Evolutionary conservation across 2,329 filamentous ascomycete species (phyloP).

Genomic region (Leptosphaerulina australis): DNA sequence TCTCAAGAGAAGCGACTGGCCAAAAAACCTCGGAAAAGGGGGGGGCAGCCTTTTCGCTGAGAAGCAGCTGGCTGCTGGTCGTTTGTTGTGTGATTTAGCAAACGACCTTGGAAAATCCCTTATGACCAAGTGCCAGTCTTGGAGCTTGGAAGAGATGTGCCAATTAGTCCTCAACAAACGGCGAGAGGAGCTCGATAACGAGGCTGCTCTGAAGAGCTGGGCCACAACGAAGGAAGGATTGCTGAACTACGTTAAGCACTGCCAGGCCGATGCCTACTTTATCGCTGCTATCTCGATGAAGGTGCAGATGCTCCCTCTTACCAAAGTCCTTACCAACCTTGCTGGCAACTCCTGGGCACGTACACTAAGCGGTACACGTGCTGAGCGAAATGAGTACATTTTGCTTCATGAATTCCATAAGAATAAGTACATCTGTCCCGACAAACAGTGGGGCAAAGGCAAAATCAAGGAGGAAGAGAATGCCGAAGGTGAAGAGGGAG

Average conservation of each 20-base stretch:
- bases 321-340: slow-evolving; percentile 93
- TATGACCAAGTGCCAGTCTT: slow-evolving; percentile 97
- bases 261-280: slow-evolving; percentile 94
- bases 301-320: slow-evolving; percentile 89
- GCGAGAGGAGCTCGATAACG: slow-evolving; percentile 86
- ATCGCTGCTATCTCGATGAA: slow-evolving; percentile 88
- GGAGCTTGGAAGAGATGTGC: slow-evolving; percentile 98
- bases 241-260: slow-evolving; percentile 91
- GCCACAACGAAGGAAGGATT: slow-evolving; percentile 81
- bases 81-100: slow-evolving; percentile 88
- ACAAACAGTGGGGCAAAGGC: slow-evolving; percentile 83
- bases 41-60: slow-evolving; percentile 93
- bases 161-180: slow-evolving; percentile 80
- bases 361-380: slow-evolving; percentile 91
- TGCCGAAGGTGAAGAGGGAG: slow-evolving; percentile 70
- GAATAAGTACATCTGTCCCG: slow-evolving; percentile 97
- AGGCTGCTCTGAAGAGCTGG: slow-evolving; percentile 85
- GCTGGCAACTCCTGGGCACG: slow-evolving; percentile 98
- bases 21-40: slow-evolving; percentile 80
- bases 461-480: slow-evolving; percentile 77
- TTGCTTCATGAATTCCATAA: slow-evolving; percentile 93
- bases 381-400: slow-evolving; percentile 99
- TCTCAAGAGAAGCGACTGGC: slow-evolving; percentile 84
- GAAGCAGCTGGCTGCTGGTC: slow-evolving; percentile 84
- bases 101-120: slow-evolving; percentile 97